Base-by-base conservation (phyloP, 164 flowering plant species). In the Vitis amurensis region DNA sequence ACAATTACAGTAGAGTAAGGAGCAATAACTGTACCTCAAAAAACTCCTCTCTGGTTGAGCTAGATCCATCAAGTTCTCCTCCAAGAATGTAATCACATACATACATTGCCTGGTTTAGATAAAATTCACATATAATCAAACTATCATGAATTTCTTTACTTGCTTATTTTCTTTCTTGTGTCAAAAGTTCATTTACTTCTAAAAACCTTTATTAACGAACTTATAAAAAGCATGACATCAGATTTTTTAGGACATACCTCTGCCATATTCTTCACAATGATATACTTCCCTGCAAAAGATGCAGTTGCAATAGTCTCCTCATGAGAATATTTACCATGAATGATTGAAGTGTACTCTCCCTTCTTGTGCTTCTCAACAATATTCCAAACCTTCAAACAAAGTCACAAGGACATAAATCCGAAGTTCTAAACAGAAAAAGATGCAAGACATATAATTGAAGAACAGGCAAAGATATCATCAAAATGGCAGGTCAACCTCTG, bases 231-330 rank as follows among this genome's bases (percentile, higher is more conserved):
- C 1, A 53, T 5, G 2, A 66, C 63, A 50, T 11, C 61, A 64
- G 14, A 50, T 55, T 11, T 57, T 27, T 16, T 2, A 15, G 63
- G 65, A 52, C 64, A 70, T 81, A 94, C 98, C 95, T 94, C 98
- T 69, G 76, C 66, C 87, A 95, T 91, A 76, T 89, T 83, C 83
- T 95, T 95, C 66, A 86, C 99, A 72, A 95, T 87, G n/a, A 95
- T 71, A 64, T 87, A 92, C 55, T 74, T 92, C 50, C 92, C 96
- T 3, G 99, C 99, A 93, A 92, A 95, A 60, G 99, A 95, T 68
- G 99, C 96, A 77, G 98, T 95, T 48, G 98, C 98, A 50, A 90
- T 67, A 55, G 98, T 95, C 85, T 95, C 99, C 76, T 95, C 99
- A 70, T 95, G 99, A 72, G 86, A 31, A 81, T 90, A 90, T 81